A percentile compares a stretch with the other conserved stretches of the same genome.
These are phyloP conservation scores for Myotisia sp. DNA, from an alignment of 2,329 filamentous ascomycete species.

Conservation along the genomic window DNA sequence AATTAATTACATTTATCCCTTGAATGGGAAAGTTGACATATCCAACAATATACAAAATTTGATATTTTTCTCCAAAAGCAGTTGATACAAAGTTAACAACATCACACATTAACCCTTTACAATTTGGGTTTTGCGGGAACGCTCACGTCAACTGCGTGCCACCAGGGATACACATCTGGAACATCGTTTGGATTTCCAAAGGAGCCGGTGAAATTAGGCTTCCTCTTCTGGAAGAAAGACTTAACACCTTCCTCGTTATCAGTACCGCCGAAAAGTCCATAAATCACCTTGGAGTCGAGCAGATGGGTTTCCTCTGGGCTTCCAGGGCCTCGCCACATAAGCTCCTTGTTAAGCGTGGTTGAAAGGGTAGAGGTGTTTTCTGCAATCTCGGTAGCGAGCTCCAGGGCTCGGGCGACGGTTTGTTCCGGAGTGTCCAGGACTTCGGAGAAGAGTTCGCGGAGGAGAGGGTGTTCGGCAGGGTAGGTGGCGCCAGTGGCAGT, in stretches of 20 bases:
- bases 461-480: conserved; percentile 35
- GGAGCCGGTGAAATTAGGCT: conserved; percentile 42
- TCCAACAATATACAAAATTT: too few relatives aligned
- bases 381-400: conserved; percentile 52
- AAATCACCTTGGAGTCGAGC: conserved; percentile 41
- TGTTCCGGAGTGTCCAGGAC: conserved; percentile 42
- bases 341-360: conserved; percentile 53
- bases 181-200: conserved; percentile 42
- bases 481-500: conserved; percentile 54
- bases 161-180: conserved; percentile 53
- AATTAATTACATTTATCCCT: too few relatives aligned
- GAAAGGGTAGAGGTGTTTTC: conserved; percentile 51
- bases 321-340: conserved; percentile 45
- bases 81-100: too few relatives aligned
- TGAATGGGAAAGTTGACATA: too few relatives aligned
- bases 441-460: conserved; percentile 52
- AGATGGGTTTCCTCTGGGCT: conserved; percentile 56
- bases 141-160: conserved; percentile 40
- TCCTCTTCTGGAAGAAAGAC: conserved; percentile 57
- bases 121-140: too few relatives aligned
- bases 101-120: too few relatives aligned
- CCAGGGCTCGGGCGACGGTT: conserved; percentile 51
- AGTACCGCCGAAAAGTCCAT: conserved; percentile 29
- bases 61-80: too few relatives aligned
- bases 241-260: conserved; percentile 54